Evolutionary conservation across 163 green algal species (phyloP).

Genomic region (Scenedesmus sp.): DNA sequence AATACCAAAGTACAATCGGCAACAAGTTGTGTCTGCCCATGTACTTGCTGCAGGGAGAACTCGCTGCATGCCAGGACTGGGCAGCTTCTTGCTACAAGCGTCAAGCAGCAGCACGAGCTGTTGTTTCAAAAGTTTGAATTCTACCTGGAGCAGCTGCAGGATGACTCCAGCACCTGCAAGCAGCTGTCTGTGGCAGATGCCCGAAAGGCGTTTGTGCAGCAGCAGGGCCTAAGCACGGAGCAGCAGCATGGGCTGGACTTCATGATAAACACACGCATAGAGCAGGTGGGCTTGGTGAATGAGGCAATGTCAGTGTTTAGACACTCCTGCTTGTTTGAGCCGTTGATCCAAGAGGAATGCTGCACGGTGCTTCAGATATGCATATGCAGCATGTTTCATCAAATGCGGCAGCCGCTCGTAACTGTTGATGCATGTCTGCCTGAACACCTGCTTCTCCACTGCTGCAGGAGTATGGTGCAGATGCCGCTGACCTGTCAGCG

Average conservation of each 20-base stretch:
- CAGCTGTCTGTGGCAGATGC: neutral
- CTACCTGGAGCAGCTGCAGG: slow-evolving; percentile 16
- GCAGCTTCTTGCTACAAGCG: neutral
- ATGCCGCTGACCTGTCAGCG: slow-evolving; percentile 16
- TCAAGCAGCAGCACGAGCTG: neutral
- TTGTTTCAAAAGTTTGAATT: neutral
- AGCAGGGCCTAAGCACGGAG: neutral
- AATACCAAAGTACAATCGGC: no score
- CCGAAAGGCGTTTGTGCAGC: neutral
- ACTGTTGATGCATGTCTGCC: no score
- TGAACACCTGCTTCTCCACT: neutral
- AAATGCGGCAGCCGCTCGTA: no score
- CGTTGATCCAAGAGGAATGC: neutral
- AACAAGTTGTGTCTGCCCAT: neutral
- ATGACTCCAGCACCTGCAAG: neutral
- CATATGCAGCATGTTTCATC: no score
- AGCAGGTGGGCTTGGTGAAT: neutral
- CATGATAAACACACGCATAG: neutral
- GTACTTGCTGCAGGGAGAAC: neutral
- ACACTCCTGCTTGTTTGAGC: neutral
- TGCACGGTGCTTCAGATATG: neutral
- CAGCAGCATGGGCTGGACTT: neutral
- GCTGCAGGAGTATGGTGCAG: slow-evolving; percentile 25
- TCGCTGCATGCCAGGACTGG: neutral
- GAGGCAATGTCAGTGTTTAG: neutral